These are phyloP conservation scores for Neoboletus brunneissimus DNA, from an alignment of 768 basidiomycete genomes.

Conservation along the genomic window DNA sequence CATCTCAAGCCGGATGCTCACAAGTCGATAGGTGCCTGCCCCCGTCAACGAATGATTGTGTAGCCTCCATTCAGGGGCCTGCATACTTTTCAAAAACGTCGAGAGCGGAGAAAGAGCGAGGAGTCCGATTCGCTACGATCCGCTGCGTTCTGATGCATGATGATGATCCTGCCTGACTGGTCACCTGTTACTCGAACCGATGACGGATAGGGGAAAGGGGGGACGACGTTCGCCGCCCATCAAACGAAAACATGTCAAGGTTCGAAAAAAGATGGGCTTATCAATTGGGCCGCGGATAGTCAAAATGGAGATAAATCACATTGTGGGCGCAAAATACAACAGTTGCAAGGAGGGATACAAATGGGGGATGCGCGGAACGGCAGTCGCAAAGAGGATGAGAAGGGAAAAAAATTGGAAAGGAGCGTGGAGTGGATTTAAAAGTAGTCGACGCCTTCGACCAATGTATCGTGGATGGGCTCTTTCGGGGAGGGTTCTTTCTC, in stretches of 20 bases:
- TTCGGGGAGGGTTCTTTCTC: background rate
- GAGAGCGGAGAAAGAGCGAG: background rate
- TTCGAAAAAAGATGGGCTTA: background rate
- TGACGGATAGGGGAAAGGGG: slow-evolving; percentile 4
- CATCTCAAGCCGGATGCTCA: background rate
- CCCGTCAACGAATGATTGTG: too few relatives aligned
- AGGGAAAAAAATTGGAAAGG: background rate
- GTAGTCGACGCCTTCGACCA: slow-evolving; percentile 35
- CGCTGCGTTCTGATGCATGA: background rate
- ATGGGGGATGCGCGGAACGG: slow-evolving; percentile 1
- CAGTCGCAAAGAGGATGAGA: background rate
- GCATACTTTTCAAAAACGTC: background rate
- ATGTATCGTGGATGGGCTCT: background rate
- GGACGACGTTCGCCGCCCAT: slow-evolving; percentile 4
- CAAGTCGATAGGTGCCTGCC: too few relatives aligned
- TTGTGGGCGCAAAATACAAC: background rate
- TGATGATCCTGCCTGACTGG: background rate
- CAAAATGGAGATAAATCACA: slow-evolving; percentile 6
- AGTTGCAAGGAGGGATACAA: slow-evolving; percentile 2
- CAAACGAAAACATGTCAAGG: background rate
- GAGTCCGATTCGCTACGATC: background rate
- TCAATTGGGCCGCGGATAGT: background rate
- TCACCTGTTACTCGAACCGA: background rate
- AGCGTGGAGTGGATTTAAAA: slow-evolving; percentile 29
- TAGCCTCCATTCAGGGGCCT: too few relatives aligned